Conservation (phyloP, 805 yeast genomes). For the Pichia exigua region DNA sequence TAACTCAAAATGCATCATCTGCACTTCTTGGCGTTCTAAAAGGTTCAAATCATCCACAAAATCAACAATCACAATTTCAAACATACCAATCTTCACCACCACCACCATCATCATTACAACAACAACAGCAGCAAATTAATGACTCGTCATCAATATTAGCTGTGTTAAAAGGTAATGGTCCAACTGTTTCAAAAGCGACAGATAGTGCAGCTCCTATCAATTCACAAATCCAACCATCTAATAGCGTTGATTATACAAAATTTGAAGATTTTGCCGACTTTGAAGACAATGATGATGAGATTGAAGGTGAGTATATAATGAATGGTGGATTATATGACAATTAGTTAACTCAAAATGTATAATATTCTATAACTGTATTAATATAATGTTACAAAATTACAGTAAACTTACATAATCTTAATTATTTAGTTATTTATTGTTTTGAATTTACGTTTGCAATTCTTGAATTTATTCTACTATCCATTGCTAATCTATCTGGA, state of each 20-base stretch:
- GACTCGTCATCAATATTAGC: neutral
- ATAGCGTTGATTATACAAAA: constrained; percentile 5
- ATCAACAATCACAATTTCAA: neutral
- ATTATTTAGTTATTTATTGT: constrained; percentile 4
- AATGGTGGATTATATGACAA: constrained; percentile 10
- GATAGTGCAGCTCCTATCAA: neutral
- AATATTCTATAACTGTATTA: constrained; percentile 9
- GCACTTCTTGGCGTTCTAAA: constrained; percentile 1
- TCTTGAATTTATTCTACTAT: constrained; percentile 51
- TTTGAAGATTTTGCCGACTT: constrained; percentile 21
- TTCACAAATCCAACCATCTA: neutral
- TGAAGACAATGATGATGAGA: constrained; percentile 12
- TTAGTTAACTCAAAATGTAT: neutral
- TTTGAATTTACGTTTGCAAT: constrained; percentile 10
- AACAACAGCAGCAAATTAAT: neutral
- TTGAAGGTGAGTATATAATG: constrained; percentile 16
- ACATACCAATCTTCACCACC: neutral
- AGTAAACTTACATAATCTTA: neutral
- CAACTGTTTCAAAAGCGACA: neutral
- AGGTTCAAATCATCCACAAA: neutral
- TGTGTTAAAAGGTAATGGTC: neutral
- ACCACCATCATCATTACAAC: neutral
- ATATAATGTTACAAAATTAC: neutral
- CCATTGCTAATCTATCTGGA: constrained; percentile 78
- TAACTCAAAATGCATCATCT: neutral